Evolutionary conservation across 257 asterid genomes (phyloP), one percentile per base, ranked within the genome.

Genomic region (Solanum chaucha): DNA sequence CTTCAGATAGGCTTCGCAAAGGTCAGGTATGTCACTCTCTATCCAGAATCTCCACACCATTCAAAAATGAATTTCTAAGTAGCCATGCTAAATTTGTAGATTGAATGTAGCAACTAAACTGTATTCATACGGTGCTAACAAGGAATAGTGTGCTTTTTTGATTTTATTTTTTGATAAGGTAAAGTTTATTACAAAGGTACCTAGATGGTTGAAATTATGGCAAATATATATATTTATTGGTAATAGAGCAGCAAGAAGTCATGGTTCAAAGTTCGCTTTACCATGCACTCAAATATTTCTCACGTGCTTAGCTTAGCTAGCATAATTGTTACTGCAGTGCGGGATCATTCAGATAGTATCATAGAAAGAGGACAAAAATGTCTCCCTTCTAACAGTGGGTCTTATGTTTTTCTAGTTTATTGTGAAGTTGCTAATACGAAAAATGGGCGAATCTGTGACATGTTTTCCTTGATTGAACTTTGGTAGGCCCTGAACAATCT

Each of bases 1-100:
- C 98, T 46, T 97, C 99, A 3, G 99, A 97, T 90, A 92, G 99
- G 90, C 99, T 97, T 88, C 98, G 99, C 87, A 97, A 97, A 89
- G 99, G 99, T 70, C 99, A 97, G 98, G 99, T 97, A 93, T 75
- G 88, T 75, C 86, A 20, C 85, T 58, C 59, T 87, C 28, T 32
- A 58, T 61, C 84, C 71, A 8, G 81, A 65, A 22, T 64, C 78
- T 84, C 28, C 46, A n/a, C 40, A 84, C 38, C 38, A 61, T 64
- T 19, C 61, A 84, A 26, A 35, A 64, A 41, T 84, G 75, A 38
- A 65, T 44, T 80, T 81, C 85, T 46, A 17, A 26, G 41, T 81
- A 4, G 64, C 85, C 68, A 75, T 75, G 59, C 83, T 75, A 40
- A 40, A 75, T 40, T 75, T 75, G 22, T 75, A 11, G 55, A 36